Evolutionary conservation across 139 green algal genomes (phyloP), one percentile per base, ranked within the genome.

Genomic region (Coelastrella sp.): DNA sequence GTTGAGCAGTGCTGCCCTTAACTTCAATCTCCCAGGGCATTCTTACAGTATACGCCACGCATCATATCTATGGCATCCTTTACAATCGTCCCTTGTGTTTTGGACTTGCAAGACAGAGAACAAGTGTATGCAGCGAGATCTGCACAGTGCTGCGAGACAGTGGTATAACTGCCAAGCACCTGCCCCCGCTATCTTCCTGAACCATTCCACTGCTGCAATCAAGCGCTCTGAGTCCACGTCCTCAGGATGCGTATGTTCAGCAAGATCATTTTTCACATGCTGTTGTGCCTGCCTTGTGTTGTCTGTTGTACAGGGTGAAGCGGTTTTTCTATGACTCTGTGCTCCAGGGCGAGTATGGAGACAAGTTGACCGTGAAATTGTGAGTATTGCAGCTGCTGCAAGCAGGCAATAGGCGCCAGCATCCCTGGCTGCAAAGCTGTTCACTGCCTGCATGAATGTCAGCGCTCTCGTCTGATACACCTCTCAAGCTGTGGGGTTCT

Each of bases 311-410:
- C 63, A 56, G 74, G 82, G 14, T 87, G 65, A 87, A 87, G 65
- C 82, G 82, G 25, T 87, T 87, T 63, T 66, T 87, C 6, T 79
- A 65, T 49, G 82, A 87, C 17, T 78, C 65, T 56, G 82, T 87
- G 65, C 82, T 87, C 61, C 25, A 25, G 14, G 25, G 59, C 3
- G 82, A 87, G 82, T 87, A 87, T 35, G 65, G 65, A 4, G 63
- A 78, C 63, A 78, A 73, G 60, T 25, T 87, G 63, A 60, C 63
- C 22, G 65, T 87, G 6, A 87, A 87, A 27, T 87, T 87, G 82
- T 87, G 59, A 87, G 82, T 78, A 0, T 5, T 14, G 6, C 17
- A 10, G 1, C 19, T 24, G 14, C 15, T 25, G 68, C 22, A 25
- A 19, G 14, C 68, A 27, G 68, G 0, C 15, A 19, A 15, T 10